Percentiles rank a stretch among this genome's conserved stretches.
These are phyloP conservation scores for Podaxis sp. DNA, from an alignment of 768 basidiomycete genomes.

Conservation along the genomic window DNA sequence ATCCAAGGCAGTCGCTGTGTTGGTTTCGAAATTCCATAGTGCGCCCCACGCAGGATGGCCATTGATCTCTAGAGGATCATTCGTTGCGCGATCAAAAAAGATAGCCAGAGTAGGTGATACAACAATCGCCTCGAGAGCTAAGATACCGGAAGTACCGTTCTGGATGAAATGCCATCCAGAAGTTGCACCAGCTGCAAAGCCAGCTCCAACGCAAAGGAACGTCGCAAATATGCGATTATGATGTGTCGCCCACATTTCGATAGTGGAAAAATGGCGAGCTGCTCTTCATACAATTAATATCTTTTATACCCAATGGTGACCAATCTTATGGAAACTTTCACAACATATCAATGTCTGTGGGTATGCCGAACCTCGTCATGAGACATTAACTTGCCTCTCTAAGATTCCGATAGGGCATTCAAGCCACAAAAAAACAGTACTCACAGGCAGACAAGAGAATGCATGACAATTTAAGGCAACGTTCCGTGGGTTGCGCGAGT, in stretches of 20 bases:
- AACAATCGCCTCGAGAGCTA: constrained; percentile 27
- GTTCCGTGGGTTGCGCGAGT: background rate
- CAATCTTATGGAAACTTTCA: background rate
- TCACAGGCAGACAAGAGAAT: background rate
- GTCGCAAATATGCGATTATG: constrained; percentile 8
- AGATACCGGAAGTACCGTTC: constrained; percentile 26
- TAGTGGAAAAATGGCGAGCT: background rate
- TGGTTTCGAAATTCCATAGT: constrained; percentile 39
- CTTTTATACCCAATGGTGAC: background rate
- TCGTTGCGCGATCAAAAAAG: constrained; percentile 28
- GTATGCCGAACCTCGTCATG: background rate
- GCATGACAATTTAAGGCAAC: background rate
- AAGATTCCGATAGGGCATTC: background rate
- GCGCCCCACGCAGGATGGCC: constrained; percentile 45
- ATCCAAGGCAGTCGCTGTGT: constrained; percentile 31
- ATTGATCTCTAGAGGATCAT: constrained; percentile 39
- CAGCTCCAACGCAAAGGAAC: background rate
- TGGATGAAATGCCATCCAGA: constrained; percentile 26
- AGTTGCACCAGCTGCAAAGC: constrained; percentile 9
- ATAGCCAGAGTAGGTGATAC: constrained; percentile 29
- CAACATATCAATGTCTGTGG: background rate
- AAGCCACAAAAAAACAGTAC: background rate
- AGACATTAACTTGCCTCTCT: background rate
- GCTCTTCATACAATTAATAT: too few relatives aligned
- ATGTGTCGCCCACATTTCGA: constrained; percentile 18